These are phyloP conservation scores for Didymella lethalis DNA, from an alignment of 2,329 filamentous ascomycete species.

Conservation along the genomic window DNA sequence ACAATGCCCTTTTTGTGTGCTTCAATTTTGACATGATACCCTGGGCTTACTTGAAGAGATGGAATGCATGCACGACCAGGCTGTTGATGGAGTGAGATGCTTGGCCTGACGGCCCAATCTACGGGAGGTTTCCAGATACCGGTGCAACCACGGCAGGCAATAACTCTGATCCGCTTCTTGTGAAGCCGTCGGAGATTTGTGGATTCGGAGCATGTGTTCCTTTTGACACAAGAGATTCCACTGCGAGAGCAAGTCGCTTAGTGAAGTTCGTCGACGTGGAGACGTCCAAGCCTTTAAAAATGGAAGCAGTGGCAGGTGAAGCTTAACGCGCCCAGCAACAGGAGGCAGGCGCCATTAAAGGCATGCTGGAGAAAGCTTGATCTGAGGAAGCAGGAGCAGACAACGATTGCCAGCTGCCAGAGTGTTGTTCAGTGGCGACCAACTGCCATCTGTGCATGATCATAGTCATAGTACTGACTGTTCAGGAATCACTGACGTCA, in stretches of 20 bases:
- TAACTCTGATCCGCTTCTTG: background rate
- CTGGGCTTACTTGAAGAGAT: constrained; percentile 1
- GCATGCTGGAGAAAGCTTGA: background rate
- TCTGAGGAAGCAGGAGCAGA: background rate
- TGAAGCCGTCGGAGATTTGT: background rate
- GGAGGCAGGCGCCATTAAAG: background rate
- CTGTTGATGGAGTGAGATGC: background rate
- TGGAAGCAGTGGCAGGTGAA: constrained; percentile 9
- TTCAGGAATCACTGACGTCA: background rate
- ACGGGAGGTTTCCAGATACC: background rate
- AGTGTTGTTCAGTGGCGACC: too few species aligned
- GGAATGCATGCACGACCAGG: background rate
- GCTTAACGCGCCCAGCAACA: constrained; percentile 10
- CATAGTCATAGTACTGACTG: background rate
- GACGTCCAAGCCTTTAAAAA: constrained; percentile 5
- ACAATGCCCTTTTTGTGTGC: background rate
- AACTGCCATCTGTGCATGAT: background rate
- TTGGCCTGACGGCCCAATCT: background rate
- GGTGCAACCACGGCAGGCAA: constrained; percentile 2
- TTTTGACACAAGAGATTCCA: background rate
- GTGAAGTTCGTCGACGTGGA: background rate
- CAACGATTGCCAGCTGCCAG: background rate
- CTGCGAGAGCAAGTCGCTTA: background rate
- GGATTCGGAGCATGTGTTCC: background rate
- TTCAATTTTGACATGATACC: background rate